Evolutionary conservation across 2,329 filamentous ascomycete genomes (phyloP).

Genomic region (Aspergillus sp.): DNA sequence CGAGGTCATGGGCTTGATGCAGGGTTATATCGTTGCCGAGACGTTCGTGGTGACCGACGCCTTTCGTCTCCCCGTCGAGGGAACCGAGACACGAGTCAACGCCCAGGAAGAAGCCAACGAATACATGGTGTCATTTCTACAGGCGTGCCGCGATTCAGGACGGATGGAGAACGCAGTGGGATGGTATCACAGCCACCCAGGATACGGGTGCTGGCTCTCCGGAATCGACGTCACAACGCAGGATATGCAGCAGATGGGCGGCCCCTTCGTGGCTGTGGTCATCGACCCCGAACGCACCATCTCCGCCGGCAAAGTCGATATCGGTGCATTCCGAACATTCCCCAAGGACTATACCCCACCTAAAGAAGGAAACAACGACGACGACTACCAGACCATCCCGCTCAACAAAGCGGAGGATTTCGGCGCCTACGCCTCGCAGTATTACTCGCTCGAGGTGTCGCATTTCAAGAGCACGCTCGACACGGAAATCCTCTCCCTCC

Average conservation of each 20-base stretch:
- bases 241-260: constrained; percentile 78
- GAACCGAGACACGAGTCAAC: constrained; percentile 97
- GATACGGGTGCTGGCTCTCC: constrained; percentile 96
- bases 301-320: constrained; percentile 90
- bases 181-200: constrained; percentile 97
- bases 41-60: constrained; percentile 89
- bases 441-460: constrained; percentile 86
- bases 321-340: constrained; percentile 92
- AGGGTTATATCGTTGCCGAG: constrained; percentile 82
- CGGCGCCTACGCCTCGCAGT: constrained; percentile 82
- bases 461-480: constrained; percentile 95
- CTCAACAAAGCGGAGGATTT: constrained; percentile 95
- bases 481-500: constrained; percentile 73
- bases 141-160: constrained; percentile 68
- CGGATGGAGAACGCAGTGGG: constrained; percentile 88
- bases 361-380: constrained; percentile 41
- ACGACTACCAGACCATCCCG: constrained; percentile 59
- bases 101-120: constrained; percentile 94
- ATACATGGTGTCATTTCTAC: constrained; percentile 86
- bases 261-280: constrained; percentile 92
- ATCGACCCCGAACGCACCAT: constrained; percentile 96
- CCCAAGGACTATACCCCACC: constrained; percentile 65
- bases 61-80: constrained; percentile 89
- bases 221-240: constrained; percentile 94
- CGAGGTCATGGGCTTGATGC: constrained; percentile 98